These are phyloP conservation scores for Pseudogymnoascus sp. DNA, from an alignment of 2,329 filamentous ascomycete species.

Conservation along the genomic window DNA sequence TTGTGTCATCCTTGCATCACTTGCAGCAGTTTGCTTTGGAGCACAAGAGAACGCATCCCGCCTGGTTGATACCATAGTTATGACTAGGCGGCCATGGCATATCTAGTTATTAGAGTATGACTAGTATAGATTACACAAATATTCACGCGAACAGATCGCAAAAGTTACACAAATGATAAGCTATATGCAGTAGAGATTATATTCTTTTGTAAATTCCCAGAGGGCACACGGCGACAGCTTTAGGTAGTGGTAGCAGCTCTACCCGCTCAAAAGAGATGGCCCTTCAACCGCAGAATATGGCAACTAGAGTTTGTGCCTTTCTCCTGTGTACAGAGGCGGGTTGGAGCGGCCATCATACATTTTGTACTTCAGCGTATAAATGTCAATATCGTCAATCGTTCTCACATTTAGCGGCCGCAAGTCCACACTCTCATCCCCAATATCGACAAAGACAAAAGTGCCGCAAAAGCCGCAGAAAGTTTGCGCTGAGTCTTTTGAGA, in stretches of 20 bases:
- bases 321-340: constrained; percentile 14
- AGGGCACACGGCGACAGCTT: background rate
- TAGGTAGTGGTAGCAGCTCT: background rate
- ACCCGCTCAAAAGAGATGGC: background rate
- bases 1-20: background rate
- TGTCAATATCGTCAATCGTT: constrained; percentile 15
- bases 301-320: constrained; percentile 1
- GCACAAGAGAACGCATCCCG: background rate
- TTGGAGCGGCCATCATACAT: constrained; percentile 17
- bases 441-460: constrained; percentile 19
- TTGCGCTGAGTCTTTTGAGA: constrained; percentile 18
- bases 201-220: background rate
- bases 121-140: background rate
- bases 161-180: background rate
- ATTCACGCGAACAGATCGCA: background rate
- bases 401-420: constrained; percentile 18
- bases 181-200: background rate
- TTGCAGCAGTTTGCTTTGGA: background rate
- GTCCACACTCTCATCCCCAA: constrained; percentile 14
- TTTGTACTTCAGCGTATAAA: constrained; percentile 11
- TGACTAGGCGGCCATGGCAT: background rate
- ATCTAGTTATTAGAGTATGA: background rate
- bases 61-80: background rate
- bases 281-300: background rate
- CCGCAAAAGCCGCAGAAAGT: constrained; percentile 20